Evolutionary conservation across 345 rosid genomes (phyloP).

Genomic region (Eutrema yunnanense): DNA sequence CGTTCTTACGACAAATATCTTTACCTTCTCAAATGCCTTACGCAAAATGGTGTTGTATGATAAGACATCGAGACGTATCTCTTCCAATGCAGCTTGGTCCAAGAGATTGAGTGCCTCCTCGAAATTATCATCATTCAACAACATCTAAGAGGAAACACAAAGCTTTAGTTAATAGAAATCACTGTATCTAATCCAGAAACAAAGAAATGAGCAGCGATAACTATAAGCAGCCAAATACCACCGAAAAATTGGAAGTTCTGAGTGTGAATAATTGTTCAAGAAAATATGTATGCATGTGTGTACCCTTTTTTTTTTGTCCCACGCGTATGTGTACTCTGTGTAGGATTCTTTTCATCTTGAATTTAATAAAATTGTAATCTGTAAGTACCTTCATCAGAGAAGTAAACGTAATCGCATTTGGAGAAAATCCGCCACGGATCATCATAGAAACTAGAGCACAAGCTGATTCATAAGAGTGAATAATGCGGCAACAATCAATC

Average conservation of each 20-base stretch:
- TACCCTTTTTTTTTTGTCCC: neutral
- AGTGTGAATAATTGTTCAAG: neutral
- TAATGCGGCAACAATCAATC: constrained; percentile 65
- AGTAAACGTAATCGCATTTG: constrained; percentile 40
- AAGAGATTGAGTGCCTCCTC: constrained; percentile 53
- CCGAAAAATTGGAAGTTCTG: neutral
- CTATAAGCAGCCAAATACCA: neutral
- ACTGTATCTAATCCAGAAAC: neutral
- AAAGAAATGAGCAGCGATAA: neutral
- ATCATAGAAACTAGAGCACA: constrained; percentile 62
- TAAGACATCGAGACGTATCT: constrained; percentile 41
- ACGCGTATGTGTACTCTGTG: neutral
- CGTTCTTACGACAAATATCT: neutral
- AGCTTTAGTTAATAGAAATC: neutral
- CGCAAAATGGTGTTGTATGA: constrained; percentile 60
- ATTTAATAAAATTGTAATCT: neutral
- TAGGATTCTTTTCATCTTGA: neutral
- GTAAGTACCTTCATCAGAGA: constrained; percentile 54
- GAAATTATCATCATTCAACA: constrained; percentile 40
- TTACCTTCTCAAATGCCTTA: constrained; percentile 50
- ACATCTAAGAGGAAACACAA: constrained; percentile 38
- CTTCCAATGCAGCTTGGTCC: constrained; percentile 48
- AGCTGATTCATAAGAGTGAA: constrained; percentile 49
- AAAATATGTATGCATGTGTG: neutral
- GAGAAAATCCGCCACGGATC: constrained; percentile 67